Base-by-base conservation (phyloP, 2,329 filamentous ascomycete species). In the Fusarium nygamai region DNA sequence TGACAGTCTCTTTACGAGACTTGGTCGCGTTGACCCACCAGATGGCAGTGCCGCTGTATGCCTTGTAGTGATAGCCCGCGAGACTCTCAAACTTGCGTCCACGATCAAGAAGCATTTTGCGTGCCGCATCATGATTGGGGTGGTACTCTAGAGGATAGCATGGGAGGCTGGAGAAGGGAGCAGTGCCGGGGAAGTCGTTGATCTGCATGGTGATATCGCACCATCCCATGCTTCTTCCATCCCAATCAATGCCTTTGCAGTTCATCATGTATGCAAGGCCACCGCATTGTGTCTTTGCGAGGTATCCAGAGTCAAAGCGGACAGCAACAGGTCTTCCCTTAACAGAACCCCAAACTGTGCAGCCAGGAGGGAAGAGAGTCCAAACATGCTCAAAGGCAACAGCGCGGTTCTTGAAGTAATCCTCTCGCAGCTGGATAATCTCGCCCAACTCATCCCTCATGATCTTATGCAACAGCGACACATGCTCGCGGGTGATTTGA, bases 331-430 rank as follows among this genome's bases (percentile, higher is more conserved):
- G 79, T 19, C 82, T 83, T 14, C 83, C 85, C 61, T 83, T 81
- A 69, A 83, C 80, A 12, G 80, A 76, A 2, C 83, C 81, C 58
- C 84, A 82, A 5, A 88, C 76, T 10, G 81, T 80, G 50, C 79
- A 81, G 1, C 85, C 86, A 1, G 87, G 88, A 58, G 84, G 83
- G 75, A 89, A 88, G 34, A 89, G 83, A n/a, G 86, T 86, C 87
- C 87, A 89, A 16, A 86, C 81, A 53, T 90, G 85, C 19, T 86
- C 82, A 58, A 86, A 89, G 0, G 86, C 86, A 58, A 90, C 86
- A 51, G 89, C 88, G 0, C 85, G 84, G 68, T 90, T 88, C 70
- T 81, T 79, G 67, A 88, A 82, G 60, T 88, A 86, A 64, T 91
- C 88, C 48, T 86, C 82, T 31, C 85, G 86, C 2, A 85, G 82